Base-by-base conservation (phyloP, 768 basidiomycete genomes). In the Lepiota brunneoincarnata region DNA sequence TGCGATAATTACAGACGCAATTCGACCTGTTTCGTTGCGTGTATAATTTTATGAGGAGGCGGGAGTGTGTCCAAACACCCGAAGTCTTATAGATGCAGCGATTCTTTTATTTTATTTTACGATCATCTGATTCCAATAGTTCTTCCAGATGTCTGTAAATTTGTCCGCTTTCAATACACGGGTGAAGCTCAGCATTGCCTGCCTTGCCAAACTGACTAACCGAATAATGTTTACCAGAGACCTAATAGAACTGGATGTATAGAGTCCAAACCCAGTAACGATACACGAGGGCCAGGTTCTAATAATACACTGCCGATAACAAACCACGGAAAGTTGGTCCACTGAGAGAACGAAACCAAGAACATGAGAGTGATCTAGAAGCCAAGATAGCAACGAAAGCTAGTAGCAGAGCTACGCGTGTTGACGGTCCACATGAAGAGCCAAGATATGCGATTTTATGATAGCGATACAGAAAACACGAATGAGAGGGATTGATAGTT, bases 1-100 rank as follows among this genome's bases (percentile, higher is more conserved):
- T 82, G 77, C 1, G 81, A 79, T 26, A 80, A 72, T 62, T 75
- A 82, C 1, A 82, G 83, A 61, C 86, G 85, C 12, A 78, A 55
- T 67, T 78, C 75, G 20, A 80, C 76, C 62, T 85, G 81, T 63
- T 87, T 85, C 12, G 74, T 71, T 4, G 75, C 80, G 3, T 83
- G 81, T 7, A 76, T 60, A 46, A 83, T 60, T 18, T 67, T 76
- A 56, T 72, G 26, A 80, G 64, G 6, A 84, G 69, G 35, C 70
- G 49, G 3, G 49, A 60, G 11, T 71, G 61, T 2, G 71, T 76
- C 77, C 52, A 80, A 70, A 10, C 11, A 31, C 31, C 7, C 31
- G 6, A 6, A 9, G 31, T 9, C 31, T 31, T 31, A 31, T 10
- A 31, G 31, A 9, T 31, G 7, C 31, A 9, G n/a, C n/a, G n/a